Conservation (phyloP, 2,329 filamentous ascomycete species). For the Bipolaris sorokiniana region DNA sequence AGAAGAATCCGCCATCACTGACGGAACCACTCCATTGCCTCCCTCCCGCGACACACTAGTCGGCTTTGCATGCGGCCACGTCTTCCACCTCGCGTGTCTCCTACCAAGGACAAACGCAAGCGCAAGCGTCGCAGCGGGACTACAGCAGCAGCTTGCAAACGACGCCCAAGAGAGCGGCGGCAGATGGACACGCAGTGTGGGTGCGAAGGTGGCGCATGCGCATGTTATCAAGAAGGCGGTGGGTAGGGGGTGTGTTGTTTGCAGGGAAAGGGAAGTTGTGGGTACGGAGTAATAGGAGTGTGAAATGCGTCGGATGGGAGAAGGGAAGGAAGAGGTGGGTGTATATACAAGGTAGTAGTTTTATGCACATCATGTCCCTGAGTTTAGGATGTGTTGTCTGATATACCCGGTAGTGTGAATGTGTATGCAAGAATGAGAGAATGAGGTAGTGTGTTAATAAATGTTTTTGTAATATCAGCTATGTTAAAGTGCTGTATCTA, state of each 20-base stretch:
- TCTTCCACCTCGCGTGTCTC: conserved; percentile 78
- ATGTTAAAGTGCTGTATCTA: not conserved
- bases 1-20: conserved; percentile 32
- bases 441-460: not conserved
- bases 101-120: conserved; percentile 55
- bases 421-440: not conserved
- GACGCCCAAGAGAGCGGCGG: conserved; percentile 54
- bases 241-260: conserved; percentile 51
- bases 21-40: conserved; percentile 34
- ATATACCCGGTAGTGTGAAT: not conserved
- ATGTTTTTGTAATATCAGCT: not conserved
- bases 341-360: not conserved
- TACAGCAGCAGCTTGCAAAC: conserved; percentile 51
- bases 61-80: conserved; percentile 81
- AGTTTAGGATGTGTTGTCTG: not conserved
- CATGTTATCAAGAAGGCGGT: conserved; percentile 87
- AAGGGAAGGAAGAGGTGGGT: not conserved
- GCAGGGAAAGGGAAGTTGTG: conserved; percentile 37
- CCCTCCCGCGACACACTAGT: conserved; percentile 67
- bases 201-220: conserved; percentile 62
- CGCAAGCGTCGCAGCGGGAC: conserved; percentile 50
- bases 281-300: conserved; percentile 16
- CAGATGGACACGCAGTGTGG: conserved; percentile 68
- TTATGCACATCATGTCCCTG: not conserved
- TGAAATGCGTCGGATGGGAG: not conserved